Evolutionary conservation across 108 stramenopile genomes (phyloP), one percentile per base, ranked within the genome.

Genomic region (Mediolabrus comicus): DNA sequence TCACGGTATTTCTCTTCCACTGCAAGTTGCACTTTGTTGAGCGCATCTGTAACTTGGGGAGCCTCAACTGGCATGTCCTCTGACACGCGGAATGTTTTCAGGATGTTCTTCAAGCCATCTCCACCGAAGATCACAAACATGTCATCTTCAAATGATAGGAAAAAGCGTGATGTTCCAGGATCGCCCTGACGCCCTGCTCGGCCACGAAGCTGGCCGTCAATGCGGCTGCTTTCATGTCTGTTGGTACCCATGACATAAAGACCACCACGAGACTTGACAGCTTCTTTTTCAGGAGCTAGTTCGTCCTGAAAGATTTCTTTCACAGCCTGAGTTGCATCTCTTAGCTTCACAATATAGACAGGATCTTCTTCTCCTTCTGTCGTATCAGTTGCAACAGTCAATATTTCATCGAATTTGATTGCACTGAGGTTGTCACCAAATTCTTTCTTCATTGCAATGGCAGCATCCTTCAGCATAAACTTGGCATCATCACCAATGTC

Each of bases 161-260:
- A 97, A 81, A 97, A 97, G 25, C 95, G 86, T 0, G 96, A 96
- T 32, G 93, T 87, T 33, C 96, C 98, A 17, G 95, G 92, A 73
- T 97, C 96, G 16, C 98, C 96, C 77, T 98, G 98, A 27, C 98
- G 89, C 35, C 98, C 98, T 12, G 95, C 84, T 66, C 97, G 87
- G 3, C 97, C 97, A 59, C 98, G 84, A 0, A 98, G 79, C 77
- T 98, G 98, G 24, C 86, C 84, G 75, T 98, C 98, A 51, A 97
- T 95, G 22, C 98, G 90, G 17, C 86, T 85, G 71, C 91, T 91
- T 67, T 98, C 98, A 69, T 97, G 96, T 43, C 96, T 81, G 63
- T 95, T 91, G 10, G 96, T 98, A 36, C 98, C 98, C 87, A 98
- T 90, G 6, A 98, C 98, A 65, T 97, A 97, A 6, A 98, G 83